Conservation (phyloP, 371 early-diverging fungal species). For the Rhizopus sp. region DNA sequence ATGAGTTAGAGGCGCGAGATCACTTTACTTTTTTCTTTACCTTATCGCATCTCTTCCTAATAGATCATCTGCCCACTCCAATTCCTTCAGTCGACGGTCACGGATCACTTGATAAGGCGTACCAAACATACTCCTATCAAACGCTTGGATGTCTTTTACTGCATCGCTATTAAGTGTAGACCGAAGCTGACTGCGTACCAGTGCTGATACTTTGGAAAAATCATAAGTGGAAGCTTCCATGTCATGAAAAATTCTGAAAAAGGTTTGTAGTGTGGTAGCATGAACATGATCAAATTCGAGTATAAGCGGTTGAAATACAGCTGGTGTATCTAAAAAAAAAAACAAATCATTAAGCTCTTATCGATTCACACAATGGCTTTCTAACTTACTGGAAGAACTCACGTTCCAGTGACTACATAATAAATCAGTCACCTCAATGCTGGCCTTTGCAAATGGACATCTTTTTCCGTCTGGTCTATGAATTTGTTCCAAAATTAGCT, state of each 20-base stretch:
- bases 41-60: slow-evolving; percentile 64
- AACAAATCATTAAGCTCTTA: not conserved
- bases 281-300: slow-evolving; percentile 65
- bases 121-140: slow-evolving; percentile 65
- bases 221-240: slow-evolving; percentile 69
- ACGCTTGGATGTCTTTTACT: slow-evolving; percentile 46
- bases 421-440: slow-evolving; percentile 70
- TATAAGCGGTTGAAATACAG: slow-evolving; percentile 67
- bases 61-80: slow-evolving; percentile 72
- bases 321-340: slow-evolving; percentile 35
- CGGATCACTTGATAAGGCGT: slow-evolving; percentile 66
- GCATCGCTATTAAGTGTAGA: slow-evolving; percentile 45
- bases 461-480: slow-evolving; percentile 57
- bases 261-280: slow-evolving; percentile 57
- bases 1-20: not conserved
- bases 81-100: slow-evolving; percentile 68
- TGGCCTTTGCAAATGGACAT: slow-evolving; percentile 70
- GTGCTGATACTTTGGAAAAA: slow-evolving; percentile 60
- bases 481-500: slow-evolving; percentile 62
- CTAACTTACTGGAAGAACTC: slow-evolving; percentile 53
- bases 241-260: slow-evolving; percentile 65
- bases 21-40: slow-evolving; percentile 34
- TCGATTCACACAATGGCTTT: not conserved
- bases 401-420: slow-evolving; percentile 75
- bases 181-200: slow-evolving; percentile 57